These are phyloP conservation scores for Solanum microdontum DNA, from an alignment of 257 asterid genomes.

Conservation along the genomic window DNA sequence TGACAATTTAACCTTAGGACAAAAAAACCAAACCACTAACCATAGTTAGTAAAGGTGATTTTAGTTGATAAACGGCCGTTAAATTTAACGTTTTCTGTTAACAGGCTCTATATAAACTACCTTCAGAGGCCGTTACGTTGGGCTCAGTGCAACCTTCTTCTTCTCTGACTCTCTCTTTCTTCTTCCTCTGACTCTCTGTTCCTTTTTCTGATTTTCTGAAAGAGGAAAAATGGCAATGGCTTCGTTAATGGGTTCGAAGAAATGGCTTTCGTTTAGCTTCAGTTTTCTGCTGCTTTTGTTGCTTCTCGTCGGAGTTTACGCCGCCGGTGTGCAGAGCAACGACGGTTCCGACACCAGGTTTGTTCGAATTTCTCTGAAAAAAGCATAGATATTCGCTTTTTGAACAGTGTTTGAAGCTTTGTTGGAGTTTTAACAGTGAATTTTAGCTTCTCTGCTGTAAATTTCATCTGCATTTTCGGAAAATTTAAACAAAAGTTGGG, in stretches of 20 bases:
- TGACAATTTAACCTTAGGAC: background rate
- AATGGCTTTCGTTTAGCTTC: slow-evolving; percentile 17
- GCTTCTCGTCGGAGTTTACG: slow-evolving; percentile 22
- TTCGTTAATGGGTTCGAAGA: slow-evolving; percentile 9
- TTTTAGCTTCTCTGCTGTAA: background rate
- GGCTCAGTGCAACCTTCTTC: slow-evolving; percentile 24
- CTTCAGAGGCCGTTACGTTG: slow-evolving; percentile 54
- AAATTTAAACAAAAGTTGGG: background rate
- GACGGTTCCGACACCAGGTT: slow-evolving; percentile 33
- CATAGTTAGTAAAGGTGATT: slow-evolving; percentile 11
- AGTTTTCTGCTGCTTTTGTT: slow-evolving; percentile 28
- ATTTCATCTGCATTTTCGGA: background rate
- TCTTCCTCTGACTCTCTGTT: background rate
- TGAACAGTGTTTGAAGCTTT: background rate
- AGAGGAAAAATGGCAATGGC: slow-evolving; percentile 15
- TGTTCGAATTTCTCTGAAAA: background rate
- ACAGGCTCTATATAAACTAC: slow-evolving; percentile 36
- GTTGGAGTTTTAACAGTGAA: background rate
- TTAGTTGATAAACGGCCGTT: slow-evolving; percentile 46
- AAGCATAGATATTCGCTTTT: background rate
- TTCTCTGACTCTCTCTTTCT: slow-evolving; percentile 10
- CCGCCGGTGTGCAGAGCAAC: slow-evolving; percentile 19
- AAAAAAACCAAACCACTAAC: slow-evolving; percentile 4
- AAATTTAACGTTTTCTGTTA: slow-evolving; percentile 26
- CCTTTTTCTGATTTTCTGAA: background rate